Conservation (phyloP, 106 monocot species). For the Amphibolis antarctica region DNA sequence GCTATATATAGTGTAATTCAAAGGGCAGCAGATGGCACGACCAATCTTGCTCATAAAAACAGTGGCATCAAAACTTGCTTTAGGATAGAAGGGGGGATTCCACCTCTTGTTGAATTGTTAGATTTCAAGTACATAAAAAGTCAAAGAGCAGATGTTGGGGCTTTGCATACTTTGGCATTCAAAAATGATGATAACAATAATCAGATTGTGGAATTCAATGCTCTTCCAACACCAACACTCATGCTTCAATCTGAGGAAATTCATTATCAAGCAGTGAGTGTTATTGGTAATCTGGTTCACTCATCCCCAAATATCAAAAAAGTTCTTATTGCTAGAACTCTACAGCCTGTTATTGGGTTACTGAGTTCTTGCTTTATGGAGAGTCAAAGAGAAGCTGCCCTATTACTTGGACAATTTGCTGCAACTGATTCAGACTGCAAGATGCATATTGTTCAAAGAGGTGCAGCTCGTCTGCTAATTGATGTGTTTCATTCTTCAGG, state of each 20-base stretch:
- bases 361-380: slow-evolving; percentile 88
- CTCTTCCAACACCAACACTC: slow-evolving; percentile 25
- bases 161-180: slow-evolving; percentile 89
- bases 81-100: slow-evolving; percentile 93
- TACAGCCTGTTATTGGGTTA: slow-evolving; percentile 89
- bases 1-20: slow-evolving; percentile 65
- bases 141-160: slow-evolving; percentile 91
- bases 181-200: slow-evolving; percentile 99
- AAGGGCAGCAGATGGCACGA: slow-evolving; percentile 96
- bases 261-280: slow-evolving; percentile 72
- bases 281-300: slow-evolving; percentile 96
- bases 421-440: slow-evolving; percentile 99
- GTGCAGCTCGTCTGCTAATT: slow-evolving; percentile 77
- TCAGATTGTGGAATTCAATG: slow-evolving; percentile 88
- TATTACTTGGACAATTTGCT: slow-evolving; percentile 94
- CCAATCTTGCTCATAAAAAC: slow-evolving; percentile 99
- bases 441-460: slow-evolving; percentile 96
- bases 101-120: slow-evolving; percentile 90
- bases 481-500: slow-evolving; percentile 93
- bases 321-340: slow-evolving; percentile 80
- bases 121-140: slow-evolving; percentile 84
- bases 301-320: slow-evolving; percentile 98
- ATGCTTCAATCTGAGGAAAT: slow-evolving; percentile 26
- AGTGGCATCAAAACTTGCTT: slow-evolving; percentile 83
- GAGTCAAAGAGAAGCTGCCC: slow-evolving; percentile 95